Conservation (phyloP, 2,329 filamentous ascomycete genomes). For the Tolypocladium tundrense region DNA sequence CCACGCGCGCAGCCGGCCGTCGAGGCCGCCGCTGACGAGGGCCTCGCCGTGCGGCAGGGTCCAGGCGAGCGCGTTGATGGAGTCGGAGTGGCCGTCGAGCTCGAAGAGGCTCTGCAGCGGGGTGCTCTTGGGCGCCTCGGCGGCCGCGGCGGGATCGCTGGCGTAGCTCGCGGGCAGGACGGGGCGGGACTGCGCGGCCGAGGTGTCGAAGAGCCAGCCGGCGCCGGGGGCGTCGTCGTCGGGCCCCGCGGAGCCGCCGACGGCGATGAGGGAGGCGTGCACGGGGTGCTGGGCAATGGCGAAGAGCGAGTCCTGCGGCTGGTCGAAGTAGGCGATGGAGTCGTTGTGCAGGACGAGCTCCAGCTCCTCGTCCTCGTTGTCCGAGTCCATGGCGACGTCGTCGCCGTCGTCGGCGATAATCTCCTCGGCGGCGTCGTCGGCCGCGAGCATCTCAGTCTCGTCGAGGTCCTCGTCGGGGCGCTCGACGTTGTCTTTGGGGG, state of each 20-base stretch:
- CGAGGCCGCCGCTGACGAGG: slow-evolving; percentile 76
- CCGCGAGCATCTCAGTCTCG: slow-evolving; percentile 54
- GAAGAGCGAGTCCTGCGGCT: slow-evolving; percentile 85
- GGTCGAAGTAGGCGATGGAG: slow-evolving; percentile 84
- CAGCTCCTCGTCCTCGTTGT: slow-evolving; percentile 61
- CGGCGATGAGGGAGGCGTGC: slow-evolving; percentile 68
- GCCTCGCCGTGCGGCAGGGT: slow-evolving; percentile 76
- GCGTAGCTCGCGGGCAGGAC: slow-evolving; percentile 70
- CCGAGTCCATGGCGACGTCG: slow-evolving; percentile 74
- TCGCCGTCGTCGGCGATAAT: slow-evolving; percentile 45
- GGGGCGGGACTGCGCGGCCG: slow-evolving; percentile 50
- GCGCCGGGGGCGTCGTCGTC: slow-evolving; percentile 57
- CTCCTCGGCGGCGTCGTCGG: slow-evolving; percentile 71
- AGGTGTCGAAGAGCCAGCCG: slow-evolving; percentile 75
- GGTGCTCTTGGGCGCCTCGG: slow-evolving; percentile 40
- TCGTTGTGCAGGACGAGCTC: slow-evolving; percentile 84
- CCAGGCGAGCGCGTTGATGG: slow-evolving; percentile 77
- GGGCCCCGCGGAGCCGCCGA: slow-evolving; percentile 62
- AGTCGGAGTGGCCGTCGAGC: slow-evolving; percentile 86
- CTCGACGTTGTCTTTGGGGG: slow-evolving; percentile 32
- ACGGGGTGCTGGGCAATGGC: slow-evolving; percentile 87
- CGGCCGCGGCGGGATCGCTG: slow-evolving; percentile 43
- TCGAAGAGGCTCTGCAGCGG: slow-evolving; percentile 57
- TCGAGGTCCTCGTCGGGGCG: slow-evolving; percentile 47
- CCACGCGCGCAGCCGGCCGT: slow-evolving; percentile 71